phyloP scores from a whole-genome alignment of 441 rosid genomes.

The Pelargonium australe region DNA sequence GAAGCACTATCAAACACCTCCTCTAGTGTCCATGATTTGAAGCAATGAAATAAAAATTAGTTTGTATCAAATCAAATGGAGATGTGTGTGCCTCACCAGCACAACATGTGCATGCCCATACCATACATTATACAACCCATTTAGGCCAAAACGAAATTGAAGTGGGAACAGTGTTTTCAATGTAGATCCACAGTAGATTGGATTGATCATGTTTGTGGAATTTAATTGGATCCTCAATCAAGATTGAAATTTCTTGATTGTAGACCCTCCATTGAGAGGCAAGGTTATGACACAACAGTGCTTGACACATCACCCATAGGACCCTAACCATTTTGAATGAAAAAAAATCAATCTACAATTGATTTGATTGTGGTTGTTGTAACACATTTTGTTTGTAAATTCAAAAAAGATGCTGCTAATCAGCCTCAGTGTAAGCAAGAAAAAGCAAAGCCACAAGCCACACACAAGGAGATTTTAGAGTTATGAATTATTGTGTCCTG shows the following conservation, averaged over 20 bases:
- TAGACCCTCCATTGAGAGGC: slow-evolving; percentile 6
- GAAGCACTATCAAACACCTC: slow-evolving; percentile 20
- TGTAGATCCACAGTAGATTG: slow-evolving; percentile 11
- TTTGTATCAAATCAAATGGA: slow-evolving; percentile 16
- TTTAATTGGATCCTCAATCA: slow-evolving; percentile 5
- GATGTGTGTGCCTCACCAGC: slow-evolving; percentile 33
- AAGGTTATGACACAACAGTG: neutral
- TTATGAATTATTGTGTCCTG: too few relatives aligned
- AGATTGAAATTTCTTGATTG: neutral
- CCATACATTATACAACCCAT: slow-evolving; percentile 11
- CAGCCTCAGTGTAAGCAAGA: too few relatives aligned
- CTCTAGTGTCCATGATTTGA: too few relatives aligned
- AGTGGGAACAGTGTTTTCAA: slow-evolving; percentile 12
- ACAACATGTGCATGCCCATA: slow-evolving; percentile 52
- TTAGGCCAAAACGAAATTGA: slow-evolving; percentile 13
- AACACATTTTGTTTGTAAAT: neutral
- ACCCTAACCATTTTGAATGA: neutral
- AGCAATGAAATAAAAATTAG: neutral
- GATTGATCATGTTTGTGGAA: slow-evolving; percentile 9
- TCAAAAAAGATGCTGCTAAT: neutral
- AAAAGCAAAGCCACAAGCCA: too few relatives aligned
- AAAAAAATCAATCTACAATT: too few relatives aligned
- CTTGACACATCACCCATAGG: slow-evolving; percentile 1
- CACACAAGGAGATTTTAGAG: too few relatives aligned
- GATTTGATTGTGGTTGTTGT: neutral